Percentiles rank a stretch among this genome's conserved stretches.
Conservation (phyloP, 306 rosid species). For the Datisca glomerata region DNA sequence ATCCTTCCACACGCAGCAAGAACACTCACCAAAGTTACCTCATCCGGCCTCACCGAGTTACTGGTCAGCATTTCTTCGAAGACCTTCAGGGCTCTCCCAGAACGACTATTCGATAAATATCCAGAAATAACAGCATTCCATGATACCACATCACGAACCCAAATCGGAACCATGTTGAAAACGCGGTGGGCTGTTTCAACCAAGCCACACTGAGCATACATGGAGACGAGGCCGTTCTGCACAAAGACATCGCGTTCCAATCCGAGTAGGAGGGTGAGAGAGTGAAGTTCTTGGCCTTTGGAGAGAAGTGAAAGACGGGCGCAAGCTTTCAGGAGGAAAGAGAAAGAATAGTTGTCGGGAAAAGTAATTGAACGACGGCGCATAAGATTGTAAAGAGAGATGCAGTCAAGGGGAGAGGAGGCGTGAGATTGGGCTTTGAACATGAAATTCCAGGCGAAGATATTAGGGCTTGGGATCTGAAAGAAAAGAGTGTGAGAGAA, state of each 20-base stretch:
- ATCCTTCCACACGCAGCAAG: conserved; percentile 12
- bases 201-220: conserved; percentile 8
- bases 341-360: conserved; percentile 13
- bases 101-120: background rate
- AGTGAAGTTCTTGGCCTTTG: conserved; percentile 17
- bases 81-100: conserved; percentile 10
- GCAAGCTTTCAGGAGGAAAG: conserved; percentile 11
- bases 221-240: conserved; percentile 7
- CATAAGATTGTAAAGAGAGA: conserved; percentile 8
- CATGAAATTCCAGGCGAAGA: conserved; percentile 19
- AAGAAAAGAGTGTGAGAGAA: conserved; percentile 10
- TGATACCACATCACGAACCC: conserved; percentile 2
- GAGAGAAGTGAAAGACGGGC: background rate
- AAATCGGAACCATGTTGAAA: conserved; percentile 5
- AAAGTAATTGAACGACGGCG: background rate
- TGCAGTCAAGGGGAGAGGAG: conserved; percentile 3
- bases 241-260: conserved; percentile 7
- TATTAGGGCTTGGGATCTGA: conserved; percentile 12
- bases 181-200: conserved; percentile 6
- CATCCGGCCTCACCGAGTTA: conserved; percentile 6
- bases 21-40: conserved; percentile 8
- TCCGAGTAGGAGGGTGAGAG: conserved; percentile 2
- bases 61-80: conserved; percentile 9
- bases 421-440: conserved; percentile 10
- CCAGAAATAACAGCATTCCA: conserved; percentile 12